Base-by-base conservation (phyloP, 2,329 filamentous ascomycete genomes). In the Bipolaris oryzae region DNA sequence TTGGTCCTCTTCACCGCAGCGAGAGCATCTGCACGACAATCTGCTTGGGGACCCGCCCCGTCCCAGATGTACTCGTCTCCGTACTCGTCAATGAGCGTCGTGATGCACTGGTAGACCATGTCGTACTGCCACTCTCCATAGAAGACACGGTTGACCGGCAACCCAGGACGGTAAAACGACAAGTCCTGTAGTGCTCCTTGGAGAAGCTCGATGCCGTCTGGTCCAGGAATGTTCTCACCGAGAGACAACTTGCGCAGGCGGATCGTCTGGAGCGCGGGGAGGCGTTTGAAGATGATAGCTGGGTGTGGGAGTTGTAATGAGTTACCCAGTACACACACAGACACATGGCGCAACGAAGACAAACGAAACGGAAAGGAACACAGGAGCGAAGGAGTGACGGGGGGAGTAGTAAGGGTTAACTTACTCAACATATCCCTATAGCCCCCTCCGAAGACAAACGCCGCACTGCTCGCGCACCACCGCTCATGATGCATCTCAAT, bases 41-140 rank as follows among this genome's bases (percentile, higher is more conserved):
- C 43, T 1, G 55, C 56, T 45, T 69, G 65, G 2, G 60, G 59
- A 9, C 67, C 65, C 3, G 55, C 53, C 31, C 43, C 35, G 1
- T 33, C 39, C 42, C 60, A 57, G 20, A 31, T 28, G 28, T 62
- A 41, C 13, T 53, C 25, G 4, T 64, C 62, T 23, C 66, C 66
- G 7, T 48, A 68, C 33, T 65, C 62, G 10, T 69, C 66, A 0
- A 16, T 44, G 38, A 57, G 60, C 4, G 49, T 37, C 7, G 60
- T 67, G 39, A 60, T 41, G 11, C 62, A 47, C 5, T 37, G 37
- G 33, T 68, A 57, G 2, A 52, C 7, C 9, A 41, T 61, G 7
- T 68, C 67, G 48, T 69, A 68, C 50, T 65, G 53, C 54, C 58
- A 68, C 34, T 58, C 57, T 9, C 59, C 63, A 31, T 68, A 69